These are phyloP conservation scores for Ogataea salicorniae DNA, from an alignment of 805 yeast species.

Conservation along the genomic window DNA sequence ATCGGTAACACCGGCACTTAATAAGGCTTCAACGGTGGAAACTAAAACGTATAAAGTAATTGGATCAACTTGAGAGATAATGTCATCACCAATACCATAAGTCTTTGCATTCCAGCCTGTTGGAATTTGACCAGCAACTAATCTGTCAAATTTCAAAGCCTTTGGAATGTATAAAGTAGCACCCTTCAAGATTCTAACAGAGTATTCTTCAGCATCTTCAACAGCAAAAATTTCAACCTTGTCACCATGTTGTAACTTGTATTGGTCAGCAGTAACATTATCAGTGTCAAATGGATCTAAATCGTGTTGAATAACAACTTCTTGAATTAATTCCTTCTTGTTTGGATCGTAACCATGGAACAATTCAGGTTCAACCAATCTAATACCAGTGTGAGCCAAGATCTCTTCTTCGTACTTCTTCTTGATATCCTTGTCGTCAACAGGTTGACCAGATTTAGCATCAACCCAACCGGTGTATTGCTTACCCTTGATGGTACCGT, in stretches of 20 bases:
- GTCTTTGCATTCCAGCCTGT: constrained; percentile 96
- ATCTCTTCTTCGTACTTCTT: constrained; percentile 84
- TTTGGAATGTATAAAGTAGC: constrained; percentile 89
- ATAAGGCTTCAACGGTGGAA: constrained; percentile 90
- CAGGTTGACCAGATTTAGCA: constrained; percentile 85
- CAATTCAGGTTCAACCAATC: constrained; percentile 93
- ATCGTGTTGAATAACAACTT: constrained; percentile 93
- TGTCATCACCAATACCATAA: constrained; percentile 94
- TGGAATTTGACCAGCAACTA: constrained; percentile 92
- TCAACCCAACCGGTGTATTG: constrained; percentile 98
- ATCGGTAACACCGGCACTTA: constrained; percentile 93
- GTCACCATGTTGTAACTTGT: constrained; percentile 90
- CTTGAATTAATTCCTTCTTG: constrained; percentile 90
- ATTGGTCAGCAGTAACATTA: constrained; percentile 91
- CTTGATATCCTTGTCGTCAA: constrained; percentile 92
- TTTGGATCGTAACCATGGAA: constrained; percentile 93
- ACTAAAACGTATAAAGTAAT: constrained; percentile 90
- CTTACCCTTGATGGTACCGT: constrained; percentile 82
- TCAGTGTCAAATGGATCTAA: constrained; percentile 94
- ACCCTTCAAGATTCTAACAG: constrained; percentile 88
- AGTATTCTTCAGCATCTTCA: constrained; percentile 85
- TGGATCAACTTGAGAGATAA: constrained; percentile 92
- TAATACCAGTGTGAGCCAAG: constrained; percentile 91
- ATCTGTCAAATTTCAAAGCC: constrained; percentile 66
- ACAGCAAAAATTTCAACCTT: constrained; percentile 87